A percentile compares a stretch with the other conserved stretches of the same genome.
Conservation (phyloP, 139 green algal genomes). For the Volvox africanus region DNA sequence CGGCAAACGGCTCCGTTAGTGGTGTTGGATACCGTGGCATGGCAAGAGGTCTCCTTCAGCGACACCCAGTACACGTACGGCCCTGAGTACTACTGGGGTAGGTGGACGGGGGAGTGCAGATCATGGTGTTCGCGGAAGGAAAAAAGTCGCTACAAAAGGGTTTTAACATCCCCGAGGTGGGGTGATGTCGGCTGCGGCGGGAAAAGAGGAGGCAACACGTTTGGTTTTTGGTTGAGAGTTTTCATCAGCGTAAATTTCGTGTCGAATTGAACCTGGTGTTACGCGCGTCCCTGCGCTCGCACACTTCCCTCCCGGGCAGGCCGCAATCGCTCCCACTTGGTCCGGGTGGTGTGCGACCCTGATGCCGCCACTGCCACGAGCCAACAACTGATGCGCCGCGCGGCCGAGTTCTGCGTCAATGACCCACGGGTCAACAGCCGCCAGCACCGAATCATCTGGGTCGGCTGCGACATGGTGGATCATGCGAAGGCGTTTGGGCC, state of each 20-base stretch:
- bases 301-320: not conserved
- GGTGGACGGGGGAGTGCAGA: not conserved
- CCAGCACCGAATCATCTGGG: conserved; percentile 63
- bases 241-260: too few species aligned
- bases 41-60: conserved; percentile 67
- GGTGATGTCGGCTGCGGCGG: too few species aligned
- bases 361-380: not conserved
- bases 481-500: conserved; percentile 56
- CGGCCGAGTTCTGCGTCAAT: conserved; percentile 72
- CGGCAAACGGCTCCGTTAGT: conserved; percentile 41
- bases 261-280: too few species aligned
- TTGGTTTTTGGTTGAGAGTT: too few species aligned
- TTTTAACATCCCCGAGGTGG: too few species aligned
- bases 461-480: conserved; percentile 60
- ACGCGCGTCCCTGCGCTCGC: too few species aligned
- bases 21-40: conserved; percentile 74
- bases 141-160: too few species aligned
- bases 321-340: conserved; percentile 56
- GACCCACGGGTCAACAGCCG: conserved; percentile 32
- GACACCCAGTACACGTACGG: conserved; percentile 53
- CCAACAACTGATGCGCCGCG: conserved; percentile 52
- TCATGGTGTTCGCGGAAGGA: too few species aligned
- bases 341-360: conserved; percentile 66
- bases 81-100: conserved; percentile 6
- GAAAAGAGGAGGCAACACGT: too few species aligned